Base-by-base conservation (phyloP, 1,139 yeast species). In the Ashbya aceris region DNA sequence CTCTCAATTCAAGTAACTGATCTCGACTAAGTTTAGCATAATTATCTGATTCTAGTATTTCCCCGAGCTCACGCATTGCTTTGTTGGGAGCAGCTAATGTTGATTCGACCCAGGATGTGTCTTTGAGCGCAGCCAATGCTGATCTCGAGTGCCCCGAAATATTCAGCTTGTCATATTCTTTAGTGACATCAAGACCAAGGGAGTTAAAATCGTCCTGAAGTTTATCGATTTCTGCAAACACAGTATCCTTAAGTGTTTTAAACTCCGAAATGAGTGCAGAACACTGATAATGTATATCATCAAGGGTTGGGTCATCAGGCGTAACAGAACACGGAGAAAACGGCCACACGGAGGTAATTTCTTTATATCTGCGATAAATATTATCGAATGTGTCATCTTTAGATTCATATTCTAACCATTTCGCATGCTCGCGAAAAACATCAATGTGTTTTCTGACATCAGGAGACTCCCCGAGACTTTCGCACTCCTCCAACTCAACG, bases 331-430 rank as follows among this genome's bases (percentile, higher is more conserved):
- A 51, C 34, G 61, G 56, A 13, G 70, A 54, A 36, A 57, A 61
- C 11, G 47, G 49, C 31, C 55, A 56, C 17, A 60, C 48, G 1
- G 44, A 47, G 11, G 60, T 52, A 9, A 71, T 51, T 8, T 55
- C 58, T 2, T 55, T 55, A 10, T 61, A 54, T 47, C 55, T 69
- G 7, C 56, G 52, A 23, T 62, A 59, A 31, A 68, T 54, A 38
- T 58, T 55, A 44, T 66, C 66, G 33, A 70, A 46, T 1, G 69
- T 49, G 1, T 84, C 74, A 27, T 67, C 68, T 43, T 77, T 83
- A 41, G 85, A 74, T 17, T 80, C 89, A 50, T 74, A 78, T 42
- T 85, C 95, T 31, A 86, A 66, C 95, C 95, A 85, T 48, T 83
- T 93, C 40, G 82, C 64, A 20, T 71, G 65, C 20, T 77, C 79